Base-by-base conservation (phyloP, 768 basidiomycete genomes). In the Hypholoma fasciculare region DNA sequence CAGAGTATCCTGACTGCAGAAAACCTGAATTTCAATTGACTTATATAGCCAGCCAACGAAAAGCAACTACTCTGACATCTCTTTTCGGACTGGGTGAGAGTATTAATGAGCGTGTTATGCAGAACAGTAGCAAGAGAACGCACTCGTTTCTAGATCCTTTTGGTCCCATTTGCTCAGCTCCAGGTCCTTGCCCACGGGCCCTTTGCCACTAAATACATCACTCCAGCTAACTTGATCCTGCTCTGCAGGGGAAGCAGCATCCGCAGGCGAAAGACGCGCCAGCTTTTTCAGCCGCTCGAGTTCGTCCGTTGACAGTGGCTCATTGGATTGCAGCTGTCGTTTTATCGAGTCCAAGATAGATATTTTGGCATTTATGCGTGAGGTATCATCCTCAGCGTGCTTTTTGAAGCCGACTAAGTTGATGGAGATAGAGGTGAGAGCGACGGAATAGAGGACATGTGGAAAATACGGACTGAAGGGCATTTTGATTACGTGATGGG, bases 401-500 rank as follows among this genome's bases (percentile, higher is more conserved):
- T 76, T 81, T 58, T 84, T 78, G 52, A 82, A 78, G 65, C 72
- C 77, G 39, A 89, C 77, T 26, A 88, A 74, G 70, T 91, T 88
- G 56, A 88, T 84, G 27, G 87, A 83, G 59, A 89, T 69, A 20
- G 88, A 88, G 48, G 82, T 84, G 63, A 89, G 75, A 8, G 86
- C 87, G 47, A 86, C 72, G 34, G 87, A 82, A 69, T 83, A 90
- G 61, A 89, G 52, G 53, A 87, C 73, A 63, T 90, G 87, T 27
- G 85, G 86, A 57, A 87, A 66, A 72, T 89, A 89, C 7, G 69
- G 63, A 51, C 64, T 69, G 36, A 60, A 64, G 53, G 69, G 49
- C 67, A 71, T 69, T 48, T 49, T 50, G 36, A 20, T 43, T 44
- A 55, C 54, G 36, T 36, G 19, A 47, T 27, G 16, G 12, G 27